Evolutionary conservation across 2,329 filamentous ascomycete species (phyloP).

Genomic region (Sphaceloma murrayae): DNA sequence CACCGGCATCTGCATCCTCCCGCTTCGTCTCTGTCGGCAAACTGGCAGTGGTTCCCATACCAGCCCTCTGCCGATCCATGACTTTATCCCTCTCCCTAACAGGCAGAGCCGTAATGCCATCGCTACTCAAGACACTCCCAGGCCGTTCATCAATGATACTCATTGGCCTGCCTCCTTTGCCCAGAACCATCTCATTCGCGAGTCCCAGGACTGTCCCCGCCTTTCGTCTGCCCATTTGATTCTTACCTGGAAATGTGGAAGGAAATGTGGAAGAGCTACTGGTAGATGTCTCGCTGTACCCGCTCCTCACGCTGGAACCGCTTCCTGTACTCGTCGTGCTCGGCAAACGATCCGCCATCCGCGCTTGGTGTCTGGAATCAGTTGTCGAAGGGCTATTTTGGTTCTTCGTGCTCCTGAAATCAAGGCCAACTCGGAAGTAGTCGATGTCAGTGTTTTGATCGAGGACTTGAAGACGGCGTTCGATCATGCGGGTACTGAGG

Average conservation of each 20-base stretch:
- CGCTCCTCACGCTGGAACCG: neutral
- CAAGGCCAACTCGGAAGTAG: slow-evolving; percentile 24
- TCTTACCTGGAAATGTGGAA: neutral
- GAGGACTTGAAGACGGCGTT: slow-evolving; percentile 28
- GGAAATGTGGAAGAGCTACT: neutral
- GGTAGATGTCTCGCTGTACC: neutral
- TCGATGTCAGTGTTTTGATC: slow-evolving; percentile 29
- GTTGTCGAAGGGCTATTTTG: neutral
- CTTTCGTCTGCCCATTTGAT: slow-evolving; percentile 7
- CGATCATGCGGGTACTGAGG: slow-evolving; percentile 27
- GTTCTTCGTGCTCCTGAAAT: slow-evolving; percentile 7
- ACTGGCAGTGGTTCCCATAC: neutral
- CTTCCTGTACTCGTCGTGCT: neutral
- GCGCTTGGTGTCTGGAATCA: neutral
- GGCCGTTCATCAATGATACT: slow-evolving; percentile 16
- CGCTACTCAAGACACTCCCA: slow-evolving; percentile 7
- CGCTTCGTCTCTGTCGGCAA: no score
- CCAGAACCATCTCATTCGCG: neutral
- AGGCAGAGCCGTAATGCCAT: slow-evolving; percentile 3
- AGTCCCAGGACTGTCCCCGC: neutral
- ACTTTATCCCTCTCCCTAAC: slow-evolving; percentile 1
- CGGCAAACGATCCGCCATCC: neutral
- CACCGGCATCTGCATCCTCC: neutral
- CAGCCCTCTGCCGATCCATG: slow-evolving; percentile 1
- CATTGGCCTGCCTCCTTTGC: slow-evolving; percentile 8